These are phyloP conservation scores for Penicillium sp. DNA, from an alignment of 2,329 filamentous ascomycete species.

Conservation along the genomic window DNA sequence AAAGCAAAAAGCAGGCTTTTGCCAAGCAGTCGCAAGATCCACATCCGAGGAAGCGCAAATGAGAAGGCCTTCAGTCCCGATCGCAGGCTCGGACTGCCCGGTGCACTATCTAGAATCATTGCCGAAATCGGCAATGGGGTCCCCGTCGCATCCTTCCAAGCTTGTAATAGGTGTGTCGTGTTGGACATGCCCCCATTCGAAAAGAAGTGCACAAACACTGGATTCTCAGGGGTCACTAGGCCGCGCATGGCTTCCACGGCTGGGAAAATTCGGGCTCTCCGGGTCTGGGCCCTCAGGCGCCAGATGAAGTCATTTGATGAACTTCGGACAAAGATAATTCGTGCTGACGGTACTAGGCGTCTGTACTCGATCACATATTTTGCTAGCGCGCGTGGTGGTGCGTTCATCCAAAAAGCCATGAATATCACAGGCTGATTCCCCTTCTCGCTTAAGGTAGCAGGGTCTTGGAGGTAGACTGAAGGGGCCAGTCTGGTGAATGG, in stretches of 20 bases:
- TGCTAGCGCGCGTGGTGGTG: slow-evolving; percentile 42
- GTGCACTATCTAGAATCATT: slow-evolving; percentile 49
- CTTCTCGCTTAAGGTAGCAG: slow-evolving; percentile 16
- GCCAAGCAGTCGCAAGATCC: slow-evolving; percentile 31
- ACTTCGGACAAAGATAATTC: slow-evolving; percentile 44
- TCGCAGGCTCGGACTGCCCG: slow-evolving; percentile 37
- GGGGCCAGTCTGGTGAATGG: slow-evolving; percentile 39
- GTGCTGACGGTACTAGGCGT: slow-evolving; percentile 43
- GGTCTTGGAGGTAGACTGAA: slow-evolving; percentile 42
- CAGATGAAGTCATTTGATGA: slow-evolving; percentile 37
- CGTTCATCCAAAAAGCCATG: slow-evolving; percentile 52
- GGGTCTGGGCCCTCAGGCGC: slow-evolving; percentile 20
- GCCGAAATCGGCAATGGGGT: slow-evolving; percentile 40
- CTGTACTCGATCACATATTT: slow-evolving; percentile 52
- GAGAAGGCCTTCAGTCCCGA: slow-evolving; percentile 36
- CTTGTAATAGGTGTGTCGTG: slow-evolving; percentile 38
- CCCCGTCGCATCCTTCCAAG: slow-evolving; percentile 38
- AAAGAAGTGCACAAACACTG: slow-evolving; percentile 49
- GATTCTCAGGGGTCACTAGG: slow-evolving; percentile 24
- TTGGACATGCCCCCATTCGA: slow-evolving; percentile 51
- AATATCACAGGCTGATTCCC: slow-evolving; percentile 34
- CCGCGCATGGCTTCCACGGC: slow-evolving; percentile 37
- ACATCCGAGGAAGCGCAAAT: slow-evolving; percentile 34
- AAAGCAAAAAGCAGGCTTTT: slow-evolving; percentile 26
- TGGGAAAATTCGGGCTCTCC: slow-evolving; percentile 33